A percentile compares a stretch with the other conserved stretches of the same genome.
Conservation (phyloP, 139 green algal genomes). For the Picochlorum sp. region DNA sequence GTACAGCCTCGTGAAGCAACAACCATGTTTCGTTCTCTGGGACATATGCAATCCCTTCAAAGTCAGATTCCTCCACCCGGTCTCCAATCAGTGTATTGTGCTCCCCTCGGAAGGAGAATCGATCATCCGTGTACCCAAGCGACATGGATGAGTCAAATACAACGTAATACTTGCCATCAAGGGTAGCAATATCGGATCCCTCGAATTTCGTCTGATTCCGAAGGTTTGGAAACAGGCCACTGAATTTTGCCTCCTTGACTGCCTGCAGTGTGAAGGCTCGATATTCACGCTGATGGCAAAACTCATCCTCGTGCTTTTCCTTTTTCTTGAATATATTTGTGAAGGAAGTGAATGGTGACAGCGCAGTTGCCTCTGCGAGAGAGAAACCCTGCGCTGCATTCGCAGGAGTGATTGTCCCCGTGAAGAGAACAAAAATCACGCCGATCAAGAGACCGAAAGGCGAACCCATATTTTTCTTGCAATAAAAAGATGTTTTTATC, state of each 20-base stretch:
- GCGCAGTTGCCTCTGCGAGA: too few relatives aligned
- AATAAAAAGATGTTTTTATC: too few relatives aligned
- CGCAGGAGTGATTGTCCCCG: too few relatives aligned
- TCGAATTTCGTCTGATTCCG: slow-evolving; percentile 18
- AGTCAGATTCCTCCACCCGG: slow-evolving; percentile 6
- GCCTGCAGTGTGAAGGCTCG: slow-evolving; percentile 7
- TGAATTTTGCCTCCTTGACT: slow-evolving; percentile 11
- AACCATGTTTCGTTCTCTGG: slow-evolving; percentile 36
- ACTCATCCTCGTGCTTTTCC: neutral
- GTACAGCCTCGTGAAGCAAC: slow-evolving; percentile 26
- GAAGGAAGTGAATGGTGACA: too few relatives aligned
- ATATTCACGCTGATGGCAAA: neutral
- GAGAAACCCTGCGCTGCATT: too few relatives aligned
- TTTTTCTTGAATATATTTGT: too few relatives aligned
- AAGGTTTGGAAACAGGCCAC: slow-evolving; percentile 9
- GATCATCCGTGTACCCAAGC: slow-evolving; percentile 8
- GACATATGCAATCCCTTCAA: slow-evolving; percentile 22
- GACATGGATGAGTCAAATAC: slow-evolving; percentile 22
- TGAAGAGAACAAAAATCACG: too few relatives aligned
- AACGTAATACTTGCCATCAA: slow-evolving; percentile 7
- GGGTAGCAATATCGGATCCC: neutral
- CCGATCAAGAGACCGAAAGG: too few relatives aligned
- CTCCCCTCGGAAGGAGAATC: slow-evolving; percentile 8
- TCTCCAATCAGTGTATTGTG: slow-evolving; percentile 17
- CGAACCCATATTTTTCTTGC: too few relatives aligned